Conservation (phyloP, 2,329 filamentous ascomycete genomes). For the Cladosporium phlei region DNA sequence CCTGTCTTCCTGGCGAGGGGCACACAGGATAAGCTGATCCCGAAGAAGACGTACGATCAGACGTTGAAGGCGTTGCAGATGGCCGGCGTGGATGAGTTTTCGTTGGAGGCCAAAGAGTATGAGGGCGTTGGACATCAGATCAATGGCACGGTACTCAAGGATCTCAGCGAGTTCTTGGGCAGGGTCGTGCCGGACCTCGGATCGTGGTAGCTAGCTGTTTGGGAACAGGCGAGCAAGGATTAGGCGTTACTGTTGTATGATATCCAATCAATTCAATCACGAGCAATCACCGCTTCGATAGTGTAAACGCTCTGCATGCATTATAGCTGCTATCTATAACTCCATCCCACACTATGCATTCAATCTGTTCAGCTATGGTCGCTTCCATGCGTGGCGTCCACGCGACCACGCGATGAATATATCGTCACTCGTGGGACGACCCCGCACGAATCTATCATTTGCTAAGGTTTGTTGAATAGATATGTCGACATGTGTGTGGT, state of each 20-base stretch:
- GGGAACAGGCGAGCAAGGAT: not conserved
- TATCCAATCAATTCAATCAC: constrained; percentile 2
- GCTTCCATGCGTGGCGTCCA: no score
- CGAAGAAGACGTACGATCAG: constrained; percentile 39
- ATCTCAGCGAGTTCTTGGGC: constrained; percentile 42
- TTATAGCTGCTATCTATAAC: no score
- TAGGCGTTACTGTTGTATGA: not conserved
- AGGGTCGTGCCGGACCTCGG: constrained; percentile 35
- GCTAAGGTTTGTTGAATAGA: no score
- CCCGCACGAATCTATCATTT: no score
- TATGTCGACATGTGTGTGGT: no score
- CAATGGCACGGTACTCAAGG: constrained; percentile 40
- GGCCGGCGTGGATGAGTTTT: constrained; percentile 36
- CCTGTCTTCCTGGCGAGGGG: constrained; percentile 46
- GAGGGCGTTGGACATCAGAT: constrained; percentile 46
- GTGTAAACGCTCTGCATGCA: no score
- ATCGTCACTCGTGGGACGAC: no score
- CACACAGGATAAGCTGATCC: constrained; percentile 45
- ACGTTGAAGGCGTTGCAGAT: constrained; percentile 39
- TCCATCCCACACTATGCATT: no score
- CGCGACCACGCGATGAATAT: no score
- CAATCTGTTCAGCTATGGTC: no score
- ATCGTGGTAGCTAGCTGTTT: not conserved
- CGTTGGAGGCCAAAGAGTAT: constrained; percentile 43
- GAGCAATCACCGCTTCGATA: no score